These are phyloP conservation scores for Coemansia asiatica DNA, from an alignment of 192 early-diverging fungal species.

Conservation along the genomic window DNA sequence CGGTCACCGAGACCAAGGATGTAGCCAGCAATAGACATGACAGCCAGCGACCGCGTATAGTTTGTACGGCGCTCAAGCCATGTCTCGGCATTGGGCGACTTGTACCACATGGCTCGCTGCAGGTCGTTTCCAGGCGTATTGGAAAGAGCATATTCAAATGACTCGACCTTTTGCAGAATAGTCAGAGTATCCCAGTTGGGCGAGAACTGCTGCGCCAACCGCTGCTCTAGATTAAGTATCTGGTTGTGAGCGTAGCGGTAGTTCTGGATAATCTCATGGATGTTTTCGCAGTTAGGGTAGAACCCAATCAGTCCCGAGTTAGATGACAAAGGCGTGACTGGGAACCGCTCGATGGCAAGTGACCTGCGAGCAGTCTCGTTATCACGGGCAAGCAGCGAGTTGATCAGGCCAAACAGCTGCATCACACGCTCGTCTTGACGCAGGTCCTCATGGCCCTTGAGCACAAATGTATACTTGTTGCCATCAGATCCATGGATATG, in stretches of 20 bases:
- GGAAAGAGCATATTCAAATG: slow-evolving; percentile 89
- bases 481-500: slow-evolving; percentile 88
- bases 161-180: slow-evolving; percentile 92
- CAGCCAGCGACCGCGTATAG: slow-evolving; percentile 92
- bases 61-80: slow-evolving; percentile 98
- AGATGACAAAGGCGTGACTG: slow-evolving; percentile 94
- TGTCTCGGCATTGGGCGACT: slow-evolving; percentile 91
- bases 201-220: slow-evolving; percentile 85
- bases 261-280: slow-evolving; percentile 87
- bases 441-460: slow-evolving; percentile 98
- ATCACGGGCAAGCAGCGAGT: slow-evolving; percentile 83
- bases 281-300: slow-evolving; percentile 88
- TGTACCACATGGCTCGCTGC: slow-evolving; percentile 94
- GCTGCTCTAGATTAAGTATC: slow-evolving; percentile 87
- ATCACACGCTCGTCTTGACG: slow-evolving; percentile 99
- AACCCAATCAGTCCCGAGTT: slow-evolving; percentile 96
- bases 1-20: slow-evolving; percentile 96
- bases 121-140: slow-evolving; percentile 97
- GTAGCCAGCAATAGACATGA: slow-evolving; percentile 99
- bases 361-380: slow-evolving; percentile 91
- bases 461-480: slow-evolving; percentile 81
- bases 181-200: slow-evolving; percentile 92
- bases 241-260: slow-evolving; percentile 85
- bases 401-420: slow-evolving; percentile 98
- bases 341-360: slow-evolving; percentile 87